A percentile compares a stretch with the other conserved stretches of the same genome.
Conservation (phyloP, 257 asterid species). For the Marsdenia floribunda region DNA sequence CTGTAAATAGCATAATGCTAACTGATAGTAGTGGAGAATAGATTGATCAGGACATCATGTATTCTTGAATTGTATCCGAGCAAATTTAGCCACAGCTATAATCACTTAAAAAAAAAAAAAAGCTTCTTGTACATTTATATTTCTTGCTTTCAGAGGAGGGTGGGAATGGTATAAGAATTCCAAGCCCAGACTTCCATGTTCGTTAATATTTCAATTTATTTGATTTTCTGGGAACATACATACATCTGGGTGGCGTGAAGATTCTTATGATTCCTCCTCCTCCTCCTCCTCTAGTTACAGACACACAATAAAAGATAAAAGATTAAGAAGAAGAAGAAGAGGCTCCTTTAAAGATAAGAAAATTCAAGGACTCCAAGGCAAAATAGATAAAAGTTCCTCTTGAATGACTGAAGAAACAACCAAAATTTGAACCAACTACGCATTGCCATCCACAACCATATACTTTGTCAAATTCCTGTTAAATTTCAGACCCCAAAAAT, state of each 20-base stretch:
- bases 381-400: conserved; percentile 79
- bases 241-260: neutral
- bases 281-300: too few species aligned
- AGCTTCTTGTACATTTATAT: conserved; percentile 2
- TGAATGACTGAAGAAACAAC: conserved; percentile 73
- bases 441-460: conserved; percentile 92
- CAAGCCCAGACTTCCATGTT: neutral
- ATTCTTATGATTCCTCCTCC: too few species aligned
- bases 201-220: neutral
- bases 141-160: neutral
- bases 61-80: too few species aligned
- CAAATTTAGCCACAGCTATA: neutral
- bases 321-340: conserved; percentile 19
- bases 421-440: conserved; percentile 84
- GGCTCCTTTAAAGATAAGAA: conserved; percentile 77
- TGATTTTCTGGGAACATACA: neutral
- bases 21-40: conserved; percentile 9
- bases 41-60: neutral
- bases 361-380: conserved; percentile 70
- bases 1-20: conserved; percentile 20
- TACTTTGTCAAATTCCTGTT: conserved; percentile 69
- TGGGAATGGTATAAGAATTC: neutral
- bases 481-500: conserved; percentile 1
- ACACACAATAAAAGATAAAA: too few species aligned
- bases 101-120: neutral